These are phyloP conservation scores for Plasmodium knowlesi DNA, from an alignment of 169 alveolate species.

Conservation along the genomic window DNA sequence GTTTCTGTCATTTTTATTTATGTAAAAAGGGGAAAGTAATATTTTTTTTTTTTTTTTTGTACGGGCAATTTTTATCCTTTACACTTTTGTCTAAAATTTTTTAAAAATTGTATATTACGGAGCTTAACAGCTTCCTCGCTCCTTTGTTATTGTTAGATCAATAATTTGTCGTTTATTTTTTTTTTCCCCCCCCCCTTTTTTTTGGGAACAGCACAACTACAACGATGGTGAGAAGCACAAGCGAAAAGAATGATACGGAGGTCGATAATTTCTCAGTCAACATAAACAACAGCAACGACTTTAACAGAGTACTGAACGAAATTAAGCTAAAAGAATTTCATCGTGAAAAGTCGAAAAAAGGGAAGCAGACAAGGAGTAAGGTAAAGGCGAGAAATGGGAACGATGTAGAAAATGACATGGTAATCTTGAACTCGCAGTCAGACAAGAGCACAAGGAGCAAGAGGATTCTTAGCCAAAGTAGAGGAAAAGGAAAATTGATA, in stretches of 20 bases:
- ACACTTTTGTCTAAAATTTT: slow-evolving; percentile 11
- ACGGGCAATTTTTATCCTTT: background rate
- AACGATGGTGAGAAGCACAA: slow-evolving; percentile 31
- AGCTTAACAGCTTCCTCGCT: background rate
- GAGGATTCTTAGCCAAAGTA: slow-evolving; percentile 25
- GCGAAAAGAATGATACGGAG: slow-evolving; percentile 2
- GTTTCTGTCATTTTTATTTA: background rate
- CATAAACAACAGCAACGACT: slow-evolving; percentile 60
- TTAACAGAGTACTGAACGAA: slow-evolving; percentile 41
- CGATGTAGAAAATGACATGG: background rate
- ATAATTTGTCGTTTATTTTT: background rate
- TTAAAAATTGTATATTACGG: background rate
- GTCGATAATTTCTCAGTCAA: slow-evolving; percentile 32
- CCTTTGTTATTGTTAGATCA: background rate
- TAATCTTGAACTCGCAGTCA: background rate
- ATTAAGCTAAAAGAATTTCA: slow-evolving; percentile 30
- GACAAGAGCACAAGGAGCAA: slow-evolving; percentile 5
- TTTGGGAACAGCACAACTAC: background rate
- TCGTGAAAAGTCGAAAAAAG: slow-evolving; percentile 7
- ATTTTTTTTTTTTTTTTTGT: too few species aligned
- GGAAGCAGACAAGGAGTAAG: background rate
- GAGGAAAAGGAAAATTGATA: background rate
- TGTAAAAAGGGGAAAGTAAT: background rate
- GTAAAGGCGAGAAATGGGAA: slow-evolving; percentile 5
- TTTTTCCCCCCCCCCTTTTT: background rate